These are phyloP conservation scores for Saccharomyces jurei DNA, from an alignment of 805 yeast genomes.

Conservation along the genomic window DNA sequence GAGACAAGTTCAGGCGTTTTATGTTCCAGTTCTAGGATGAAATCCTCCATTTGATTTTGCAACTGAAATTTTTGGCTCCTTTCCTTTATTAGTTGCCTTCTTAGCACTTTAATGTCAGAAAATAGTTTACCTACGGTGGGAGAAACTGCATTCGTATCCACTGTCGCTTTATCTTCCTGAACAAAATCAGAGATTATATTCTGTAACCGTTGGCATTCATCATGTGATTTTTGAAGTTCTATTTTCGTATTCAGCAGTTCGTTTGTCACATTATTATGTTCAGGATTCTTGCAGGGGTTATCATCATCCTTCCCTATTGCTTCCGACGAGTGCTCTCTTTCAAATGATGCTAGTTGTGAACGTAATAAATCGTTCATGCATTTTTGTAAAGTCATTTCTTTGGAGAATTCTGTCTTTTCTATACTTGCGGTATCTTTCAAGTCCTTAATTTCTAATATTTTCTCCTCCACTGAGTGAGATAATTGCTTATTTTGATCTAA, in stretches of 20 bases:
- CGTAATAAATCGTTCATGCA: slow-evolving; percentile 42
- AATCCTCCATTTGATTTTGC: slow-evolving; percentile 59
- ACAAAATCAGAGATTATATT: background rate
- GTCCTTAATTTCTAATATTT: slow-evolving; percentile 39
- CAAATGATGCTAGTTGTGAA: background rate
- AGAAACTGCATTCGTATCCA: background rate
- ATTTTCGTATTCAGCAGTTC: slow-evolving; percentile 20
- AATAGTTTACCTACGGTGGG: slow-evolving; percentile 2
- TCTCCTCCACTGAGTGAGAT: slow-evolving; percentile 34
- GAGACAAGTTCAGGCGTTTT: slow-evolving; percentile 70
- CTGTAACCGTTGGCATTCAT: slow-evolving; percentile 13
- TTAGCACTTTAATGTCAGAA: slow-evolving; percentile 53
- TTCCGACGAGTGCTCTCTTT: slow-evolving; percentile 18
- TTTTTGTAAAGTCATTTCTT: slow-evolving; percentile 55
- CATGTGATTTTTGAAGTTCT: slow-evolving; percentile 30
- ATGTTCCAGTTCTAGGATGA: slow-evolving; percentile 68
- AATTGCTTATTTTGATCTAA: slow-evolving; percentile 32
- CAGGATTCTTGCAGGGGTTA: slow-evolving; percentile 29
- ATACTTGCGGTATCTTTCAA: slow-evolving; percentile 37
- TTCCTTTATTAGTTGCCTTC: slow-evolving; percentile 61
- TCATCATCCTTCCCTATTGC: slow-evolving; percentile 48
- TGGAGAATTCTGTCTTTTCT: slow-evolving; percentile 43
- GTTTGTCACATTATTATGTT: slow-evolving; percentile 33
- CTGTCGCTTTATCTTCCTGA: background rate
- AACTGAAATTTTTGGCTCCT: slow-evolving; percentile 61